These are phyloP conservation scores for Hansfordia pulvinata DNA, from an alignment of 2,329 filamentous ascomycete species.

Conservation along the genomic window DNA sequence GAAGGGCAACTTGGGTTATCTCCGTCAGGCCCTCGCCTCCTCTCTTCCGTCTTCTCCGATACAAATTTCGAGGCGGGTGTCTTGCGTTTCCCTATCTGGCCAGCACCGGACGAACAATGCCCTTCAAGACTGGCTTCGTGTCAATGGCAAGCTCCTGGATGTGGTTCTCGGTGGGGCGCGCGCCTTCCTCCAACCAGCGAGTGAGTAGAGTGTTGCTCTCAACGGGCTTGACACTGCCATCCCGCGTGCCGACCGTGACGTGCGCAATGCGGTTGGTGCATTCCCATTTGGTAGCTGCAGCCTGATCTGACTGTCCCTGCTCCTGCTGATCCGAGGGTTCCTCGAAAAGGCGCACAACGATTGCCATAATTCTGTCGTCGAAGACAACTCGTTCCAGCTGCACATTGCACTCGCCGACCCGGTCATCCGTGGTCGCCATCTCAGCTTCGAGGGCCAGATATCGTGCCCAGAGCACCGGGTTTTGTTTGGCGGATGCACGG, in stretches of 20 bases:
- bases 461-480: slow-evolving; percentile 61
- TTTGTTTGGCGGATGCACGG: slow-evolving; percentile 44
- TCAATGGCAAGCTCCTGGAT: slow-evolving; percentile 36
- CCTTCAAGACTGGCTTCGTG: slow-evolving; percentile 31
- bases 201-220: slow-evolving; percentile 82
- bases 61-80: too few relatives aligned
- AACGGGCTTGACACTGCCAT: slow-evolving; percentile 67
- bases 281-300: too few relatives aligned
- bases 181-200: slow-evolving; percentile 53
- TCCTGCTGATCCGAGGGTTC: slow-evolving; percentile 36
- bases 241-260: slow-evolving; percentile 77
- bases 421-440: slow-evolving; percentile 21
- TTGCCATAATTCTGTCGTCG: slow-evolving; percentile 79
- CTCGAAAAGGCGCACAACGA: slow-evolving; percentile 66
- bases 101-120: slow-evolving; percentile 32
- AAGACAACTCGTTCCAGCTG: slow-evolving; percentile 62
- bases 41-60: too few relatives aligned
- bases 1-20: too few relatives aligned
- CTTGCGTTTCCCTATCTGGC: slow-evolving; percentile 29
- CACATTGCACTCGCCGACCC: slow-evolving; percentile 52
- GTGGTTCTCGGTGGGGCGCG: slow-evolving; percentile 23
- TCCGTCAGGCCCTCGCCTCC: too few relatives aligned
- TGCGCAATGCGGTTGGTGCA: slow-evolving; percentile 72
- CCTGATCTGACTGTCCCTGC: too few relatives aligned
- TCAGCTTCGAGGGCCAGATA: slow-evolving; percentile 44